Evolutionary conservation across 345 rosid genomes (phyloP).

Genomic region (Bretschneidera sinensis): DNA sequence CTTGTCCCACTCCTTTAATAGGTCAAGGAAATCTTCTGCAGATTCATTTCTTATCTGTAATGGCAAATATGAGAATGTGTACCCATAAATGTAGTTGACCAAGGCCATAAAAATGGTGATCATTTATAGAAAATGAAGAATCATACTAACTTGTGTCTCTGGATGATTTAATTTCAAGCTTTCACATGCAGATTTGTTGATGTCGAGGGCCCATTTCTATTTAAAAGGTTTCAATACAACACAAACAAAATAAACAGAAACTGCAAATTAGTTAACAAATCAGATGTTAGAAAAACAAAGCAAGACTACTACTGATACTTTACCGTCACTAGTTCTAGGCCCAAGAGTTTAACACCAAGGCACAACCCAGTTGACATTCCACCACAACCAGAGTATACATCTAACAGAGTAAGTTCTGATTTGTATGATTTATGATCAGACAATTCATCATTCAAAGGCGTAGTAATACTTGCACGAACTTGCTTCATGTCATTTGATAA

Average conservation of each 20-base stretch:
- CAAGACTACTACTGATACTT: conserved; percentile 7
- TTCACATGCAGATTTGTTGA: conserved; percentile 46
- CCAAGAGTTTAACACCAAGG: conserved; percentile 55
- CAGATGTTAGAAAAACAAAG: conserved; percentile 19
- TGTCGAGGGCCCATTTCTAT: conserved; percentile 68
- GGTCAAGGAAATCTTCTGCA: conserved; percentile 59
- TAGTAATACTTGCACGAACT: no score
- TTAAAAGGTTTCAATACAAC: no score
- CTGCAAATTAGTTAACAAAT: no score
- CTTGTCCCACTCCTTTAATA: conserved; percentile 65
- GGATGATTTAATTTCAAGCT: conserved; percentile 70
- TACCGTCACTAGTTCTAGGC: conserved; percentile 56
- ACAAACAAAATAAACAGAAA: no score
- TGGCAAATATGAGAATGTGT: not conserved
- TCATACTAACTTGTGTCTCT: conserved; percentile 39
- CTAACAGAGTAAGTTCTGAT: conserved; percentile 38
- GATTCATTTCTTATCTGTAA: conserved; percentile 58
- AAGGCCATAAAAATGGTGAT: no score
- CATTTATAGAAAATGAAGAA: no score
- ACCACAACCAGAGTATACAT: conserved; percentile 73
- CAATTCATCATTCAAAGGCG: no score
- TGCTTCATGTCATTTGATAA: conserved; percentile 15
- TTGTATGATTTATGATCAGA: no score
- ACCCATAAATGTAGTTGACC: not conserved
- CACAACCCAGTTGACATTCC: conserved; percentile 76